Base-by-base conservation (phyloP, 129 eudicot genomes). In the Oenanthe sinensis region DNA sequence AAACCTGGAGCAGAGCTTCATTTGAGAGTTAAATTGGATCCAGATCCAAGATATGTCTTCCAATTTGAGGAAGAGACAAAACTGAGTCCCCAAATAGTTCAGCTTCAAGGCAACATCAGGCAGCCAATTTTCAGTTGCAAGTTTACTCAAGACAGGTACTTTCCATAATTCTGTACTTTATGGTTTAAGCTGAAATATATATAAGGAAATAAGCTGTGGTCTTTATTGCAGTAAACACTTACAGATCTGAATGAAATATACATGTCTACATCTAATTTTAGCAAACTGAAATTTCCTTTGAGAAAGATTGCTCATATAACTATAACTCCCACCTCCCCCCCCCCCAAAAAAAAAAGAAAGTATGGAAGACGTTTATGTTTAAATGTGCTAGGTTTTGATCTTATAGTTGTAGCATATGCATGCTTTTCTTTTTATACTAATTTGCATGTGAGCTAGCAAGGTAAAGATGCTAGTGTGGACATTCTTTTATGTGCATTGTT, bases 51-150 rank as follows among this genome's bases (percentile, higher is more conserved):
- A 87, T 93, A 90, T 63, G 98, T 93, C 72, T 93, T 93, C 85
- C 92, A 86, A 81, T 93, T 93, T 77, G 97, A 89, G 76, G 92
- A 91, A 52, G 95, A 93, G 54, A 85, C 98, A 33, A 91, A 89
- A 69, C 81, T 87, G 81, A 93, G 95, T 79, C 98, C 98, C 26
- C 98, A 93, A 74, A 85, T 93, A 81, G 96, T 93, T 77, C 98
- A 93, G 88, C 89, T 93, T 85, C 98, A 91, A 78, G 98, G 98
- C 55, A 86, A 73, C 52, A 84, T 85, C 71, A 89, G 84, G 85
- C 98, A 93, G 81, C 98, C 98, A 15, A 91, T 93, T 71, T 91
- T 93, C 87, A 93, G 97, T 76, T 91, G 98, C 95, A 89, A 93
- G 88, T 93, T 93, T 84, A 89, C 91, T 85, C 93, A 79, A 81